A percentile compares a stretch with the other conserved stretches of the same genome.
These are phyloP conservation scores for Leishmania guyanensis DNA, from an alignment of 208 protist genomes.

Conservation along the genomic window DNA sequence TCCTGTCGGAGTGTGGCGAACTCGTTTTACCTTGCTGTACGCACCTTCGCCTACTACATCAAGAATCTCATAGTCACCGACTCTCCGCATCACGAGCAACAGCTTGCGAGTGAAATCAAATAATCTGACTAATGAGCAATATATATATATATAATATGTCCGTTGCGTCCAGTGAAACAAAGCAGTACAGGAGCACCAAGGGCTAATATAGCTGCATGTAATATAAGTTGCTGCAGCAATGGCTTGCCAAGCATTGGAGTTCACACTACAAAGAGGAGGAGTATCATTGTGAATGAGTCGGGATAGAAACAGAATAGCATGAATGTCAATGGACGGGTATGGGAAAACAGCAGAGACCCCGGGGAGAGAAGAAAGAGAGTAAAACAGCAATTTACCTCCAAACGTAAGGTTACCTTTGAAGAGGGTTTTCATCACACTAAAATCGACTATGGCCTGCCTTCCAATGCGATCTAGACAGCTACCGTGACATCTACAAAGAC, in stretches of 20 bases:
- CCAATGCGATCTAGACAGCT: not conserved
- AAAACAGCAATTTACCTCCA: not conserved
- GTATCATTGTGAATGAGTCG: not conserved
- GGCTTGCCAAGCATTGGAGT: not conserved
- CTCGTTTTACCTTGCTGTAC: slow-evolving; percentile 86
- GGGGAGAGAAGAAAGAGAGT: not conserved
- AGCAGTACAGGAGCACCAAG: not conserved
- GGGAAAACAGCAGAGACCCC: not conserved
- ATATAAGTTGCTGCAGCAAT: not conserved
- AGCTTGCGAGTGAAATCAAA: not conserved
- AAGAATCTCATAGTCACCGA: slow-evolving; percentile 88
- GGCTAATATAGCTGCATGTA: not conserved
- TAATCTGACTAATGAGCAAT: not conserved
- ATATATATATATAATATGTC: slow-evolving; percentile 3
- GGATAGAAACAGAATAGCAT: not conserved
- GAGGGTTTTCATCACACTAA: not conserved
- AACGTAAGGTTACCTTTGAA: not conserved
- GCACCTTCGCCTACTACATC: slow-evolving; percentile 76
- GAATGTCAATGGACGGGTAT: not conserved
- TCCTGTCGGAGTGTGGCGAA: slow-evolving; percentile 67
- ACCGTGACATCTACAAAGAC: not conserved
- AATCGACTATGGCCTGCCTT: not conserved
- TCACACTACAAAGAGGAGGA: not conserved
- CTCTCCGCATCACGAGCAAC: slow-evolving; percentile 47
- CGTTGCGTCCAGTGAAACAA: not conserved